Evolutionary conservation across 2,329 filamentous ascomycete species (phyloP).

Genomic region (Fusarium albosuccineum): DNA sequence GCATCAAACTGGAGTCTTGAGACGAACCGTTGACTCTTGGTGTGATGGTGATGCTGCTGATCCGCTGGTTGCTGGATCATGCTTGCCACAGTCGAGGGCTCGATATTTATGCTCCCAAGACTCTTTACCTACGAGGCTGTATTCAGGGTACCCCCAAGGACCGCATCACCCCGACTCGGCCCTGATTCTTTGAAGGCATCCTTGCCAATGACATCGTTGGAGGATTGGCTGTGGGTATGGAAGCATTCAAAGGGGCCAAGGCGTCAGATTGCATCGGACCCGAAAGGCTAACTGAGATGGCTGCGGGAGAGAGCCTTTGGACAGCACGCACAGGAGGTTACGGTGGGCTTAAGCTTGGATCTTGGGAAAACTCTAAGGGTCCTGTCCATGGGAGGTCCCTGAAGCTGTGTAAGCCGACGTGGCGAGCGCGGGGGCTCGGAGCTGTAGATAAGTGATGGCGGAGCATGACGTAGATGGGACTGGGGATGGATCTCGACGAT

Average conservation of each 20-base stretch:
- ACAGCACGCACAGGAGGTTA: conserved; percentile 29
- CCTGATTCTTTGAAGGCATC: conserved; percentile 38
- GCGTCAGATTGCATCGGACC: conserved; percentile 17
- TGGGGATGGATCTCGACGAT: conserved; percentile 41
- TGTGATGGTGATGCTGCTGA: conserved; percentile 8
- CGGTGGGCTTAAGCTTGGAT: conserved; percentile 33
- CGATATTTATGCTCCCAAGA: conserved; percentile 39
- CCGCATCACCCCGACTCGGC: conserved; percentile 30
- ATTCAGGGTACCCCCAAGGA: conserved; percentile 19
- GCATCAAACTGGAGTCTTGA: conserved; percentile 21
- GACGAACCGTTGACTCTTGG: conserved; percentile 15
- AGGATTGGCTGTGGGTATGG: conserved; percentile 36
- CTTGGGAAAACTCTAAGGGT: conserved; percentile 31
- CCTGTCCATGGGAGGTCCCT: conserved; percentile 44
- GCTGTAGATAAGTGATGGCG: conserved; percentile 29
- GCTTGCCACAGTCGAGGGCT: conserved; percentile 10
- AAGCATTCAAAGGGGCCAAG: conserved; percentile 27
- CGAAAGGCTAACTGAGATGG: conserved; percentile 22
- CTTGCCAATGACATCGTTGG: conserved; percentile 44
- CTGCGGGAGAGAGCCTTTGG: conserved; percentile 16
- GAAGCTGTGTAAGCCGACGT: conserved; percentile 38
- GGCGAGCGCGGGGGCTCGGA: conserved; percentile 29
- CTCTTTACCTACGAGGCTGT: conserved; percentile 15
- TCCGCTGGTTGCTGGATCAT: conserved; percentile 15
- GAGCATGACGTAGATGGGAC: conserved; percentile 38